Conservation (phyloP, 2,329 filamentous ascomycete genomes). For the Ophiosphaerella narmari region DNA sequence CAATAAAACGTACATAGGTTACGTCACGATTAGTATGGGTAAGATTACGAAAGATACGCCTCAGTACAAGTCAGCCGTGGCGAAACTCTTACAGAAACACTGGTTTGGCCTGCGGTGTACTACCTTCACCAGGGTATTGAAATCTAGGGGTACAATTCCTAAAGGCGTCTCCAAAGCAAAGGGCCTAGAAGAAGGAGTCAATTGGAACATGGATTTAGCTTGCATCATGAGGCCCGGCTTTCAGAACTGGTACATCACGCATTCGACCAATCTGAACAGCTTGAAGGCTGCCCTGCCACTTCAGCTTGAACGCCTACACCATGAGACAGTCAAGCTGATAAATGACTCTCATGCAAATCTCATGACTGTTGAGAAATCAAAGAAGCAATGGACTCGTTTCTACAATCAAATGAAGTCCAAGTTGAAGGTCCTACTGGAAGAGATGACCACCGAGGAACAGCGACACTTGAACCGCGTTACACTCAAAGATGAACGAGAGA, state of each 20-base stretch:
- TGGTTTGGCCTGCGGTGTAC: slow-evolving; percentile 11
- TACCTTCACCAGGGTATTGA: slow-evolving; percentile 21
- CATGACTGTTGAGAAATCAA: slow-evolving; percentile 19
- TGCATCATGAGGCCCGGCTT: slow-evolving; percentile 14
- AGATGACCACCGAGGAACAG: slow-evolving; percentile 2
- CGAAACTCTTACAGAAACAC: neutral
- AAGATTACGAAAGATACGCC: slow-evolving; percentile 3
- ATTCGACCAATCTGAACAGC: slow-evolving; percentile 2
- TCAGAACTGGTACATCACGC: slow-evolving; percentile 10
- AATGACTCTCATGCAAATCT: slow-evolving; percentile 16
- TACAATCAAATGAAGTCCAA: slow-evolving; percentile 7
- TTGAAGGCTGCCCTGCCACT: slow-evolving; percentile 4
- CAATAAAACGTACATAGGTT: neutral
- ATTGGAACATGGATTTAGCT: slow-evolving; percentile 26
- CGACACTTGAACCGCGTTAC: slow-evolving; percentile 6
- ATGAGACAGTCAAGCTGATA: slow-evolving; percentile 3
- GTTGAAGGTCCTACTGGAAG: slow-evolving; percentile 8
- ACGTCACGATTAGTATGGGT: neutral
- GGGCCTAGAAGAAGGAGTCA: slow-evolving; percentile 17
- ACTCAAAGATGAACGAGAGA: slow-evolving; percentile 13
- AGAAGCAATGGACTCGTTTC: slow-evolving; percentile 12
- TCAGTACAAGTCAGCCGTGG: slow-evolving; percentile 6
- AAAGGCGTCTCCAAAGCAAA: slow-evolving; percentile 19
- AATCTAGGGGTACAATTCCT: slow-evolving; percentile 12
- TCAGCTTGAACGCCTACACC: slow-evolving; percentile 3